Percentiles rank a stretch among this genome's conserved stretches.
phyloP scores from a whole-genome alignment of 164 flowering plant species.

The Tetracentron sinense region DNA sequence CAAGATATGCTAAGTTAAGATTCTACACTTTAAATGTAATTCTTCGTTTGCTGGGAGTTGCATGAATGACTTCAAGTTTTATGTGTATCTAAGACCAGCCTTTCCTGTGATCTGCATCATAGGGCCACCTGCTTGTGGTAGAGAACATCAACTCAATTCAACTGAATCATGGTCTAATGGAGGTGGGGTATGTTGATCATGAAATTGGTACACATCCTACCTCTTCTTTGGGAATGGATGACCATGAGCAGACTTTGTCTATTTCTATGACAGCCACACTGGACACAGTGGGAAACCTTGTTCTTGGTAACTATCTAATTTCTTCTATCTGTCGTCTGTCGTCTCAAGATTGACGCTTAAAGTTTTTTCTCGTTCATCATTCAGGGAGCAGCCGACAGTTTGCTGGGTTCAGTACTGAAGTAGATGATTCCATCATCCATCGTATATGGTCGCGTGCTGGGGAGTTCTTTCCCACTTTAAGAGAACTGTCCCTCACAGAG shows the following conservation, averaged over 20 bases:
- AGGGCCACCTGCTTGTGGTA: slow-evolving; percentile 85
- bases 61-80: background rate
- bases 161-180: slow-evolving; percentile 91
- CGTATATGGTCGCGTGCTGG: slow-evolving; percentile 69
- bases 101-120: slow-evolving; percentile 16
- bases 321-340: background rate
- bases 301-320: slow-evolving; percentile 53
- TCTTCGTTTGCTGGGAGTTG: background rate
- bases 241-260: slow-evolving; percentile 45
- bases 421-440: slow-evolving; percentile 51
- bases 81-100: background rate
- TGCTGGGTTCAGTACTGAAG: slow-evolving; percentile 62
- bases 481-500: slow-evolving; percentile 33
- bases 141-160: slow-evolving; percentile 56
- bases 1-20: background rate
- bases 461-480: slow-evolving; percentile 72
- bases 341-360: background rate
- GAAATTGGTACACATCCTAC: slow-evolving; percentile 19
- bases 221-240: slow-evolving; percentile 21
- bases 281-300: slow-evolving; percentile 67
- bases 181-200: slow-evolving; percentile 72
- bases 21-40: background rate
- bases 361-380: too few species aligned
- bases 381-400: slow-evolving; percentile 95
- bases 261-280: slow-evolving; percentile 89